These are phyloP conservation scores for Lactarius hengduanensis DNA, from an alignment of 768 basidiomycete genomes.

Conservation along the genomic window DNA sequence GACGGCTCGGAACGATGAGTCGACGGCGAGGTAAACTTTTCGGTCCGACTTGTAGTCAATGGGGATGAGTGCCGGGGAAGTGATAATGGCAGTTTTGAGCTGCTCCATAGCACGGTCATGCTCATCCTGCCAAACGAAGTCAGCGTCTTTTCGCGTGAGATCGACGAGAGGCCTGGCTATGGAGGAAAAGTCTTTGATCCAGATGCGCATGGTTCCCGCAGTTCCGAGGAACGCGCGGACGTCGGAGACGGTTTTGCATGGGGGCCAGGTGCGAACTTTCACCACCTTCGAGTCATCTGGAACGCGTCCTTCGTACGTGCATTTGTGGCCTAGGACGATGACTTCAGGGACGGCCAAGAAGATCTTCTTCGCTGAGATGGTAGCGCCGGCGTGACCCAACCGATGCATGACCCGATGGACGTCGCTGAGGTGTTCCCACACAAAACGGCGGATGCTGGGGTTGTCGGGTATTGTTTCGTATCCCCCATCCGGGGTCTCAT, in stretches of 20 bases:
- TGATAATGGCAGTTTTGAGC: too few relatives aligned
- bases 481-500: not conserved
- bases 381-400: not conserved
- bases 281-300: conserved; percentile 33
- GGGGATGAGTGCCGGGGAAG: too few relatives aligned
- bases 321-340: conserved; percentile 38
- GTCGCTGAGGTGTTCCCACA: not conserved
- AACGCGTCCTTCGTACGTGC: conserved; percentile 37
- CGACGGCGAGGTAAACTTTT: too few relatives aligned
- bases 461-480: not conserved
- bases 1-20: too few relatives aligned
- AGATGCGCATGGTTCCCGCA: too few relatives aligned
- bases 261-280: conserved; percentile 34
- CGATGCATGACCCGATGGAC: not conserved
- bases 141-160: not conserved
- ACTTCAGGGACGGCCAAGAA: conserved; percentile 30
- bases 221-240: conserved; percentile 31
- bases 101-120: too few relatives aligned
- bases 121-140: too few relatives aligned
- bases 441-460: not conserved
- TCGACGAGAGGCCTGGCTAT: too few relatives aligned
- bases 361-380: not conserved
- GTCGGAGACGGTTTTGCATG: conserved; percentile 27
- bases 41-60: too few relatives aligned
- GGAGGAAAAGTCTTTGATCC: too few relatives aligned